phyloP scores from a whole-genome alignment of 768 basidiomycete genomes.

The Daedalea quercina region DNA sequence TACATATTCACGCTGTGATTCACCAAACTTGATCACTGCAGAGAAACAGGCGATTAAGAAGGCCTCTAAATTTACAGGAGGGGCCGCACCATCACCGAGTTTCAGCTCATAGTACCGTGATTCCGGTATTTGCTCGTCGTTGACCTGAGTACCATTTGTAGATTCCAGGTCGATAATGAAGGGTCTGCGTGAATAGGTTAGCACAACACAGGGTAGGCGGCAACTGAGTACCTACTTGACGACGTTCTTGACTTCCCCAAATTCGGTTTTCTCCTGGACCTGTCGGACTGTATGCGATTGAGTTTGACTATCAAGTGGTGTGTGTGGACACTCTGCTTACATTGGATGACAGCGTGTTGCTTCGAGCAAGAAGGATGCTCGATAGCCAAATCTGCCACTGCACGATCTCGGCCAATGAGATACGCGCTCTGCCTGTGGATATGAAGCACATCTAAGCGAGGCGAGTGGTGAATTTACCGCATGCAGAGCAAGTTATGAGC shows the following conservation, averaged over 20 bases:
- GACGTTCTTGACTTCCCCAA: conserved; percentile 65
- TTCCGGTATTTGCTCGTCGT: conserved; percentile 76
- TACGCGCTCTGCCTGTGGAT: conserved; percentile 94
- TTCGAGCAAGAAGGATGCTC: conserved; percentile 98
- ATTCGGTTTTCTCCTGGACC: conserved; percentile 82
- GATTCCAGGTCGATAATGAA: conserved; percentile 98
- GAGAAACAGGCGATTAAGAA: neutral
- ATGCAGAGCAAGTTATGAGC: neutral
- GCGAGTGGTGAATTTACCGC: neutral
- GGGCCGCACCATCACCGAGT: conserved; percentile 70
- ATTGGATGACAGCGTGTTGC: conserved; percentile 96
- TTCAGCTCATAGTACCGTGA: conserved; percentile 85
- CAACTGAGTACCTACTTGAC: conserved; percentile 62
- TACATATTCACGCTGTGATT: conserved; percentile 78
- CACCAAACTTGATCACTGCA: conserved; percentile 80
- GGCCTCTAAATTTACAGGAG: neutral
- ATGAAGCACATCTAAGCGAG: conserved; percentile 70
- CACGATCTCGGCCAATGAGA: conserved; percentile 82
- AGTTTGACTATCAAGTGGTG: conserved; percentile 4
- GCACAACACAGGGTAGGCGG: neutral
- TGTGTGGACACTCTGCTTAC: no score
- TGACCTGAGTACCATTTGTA: conserved; percentile 94
- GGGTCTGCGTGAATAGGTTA: conserved; percentile 45
- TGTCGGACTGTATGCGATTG: conserved; percentile 54
- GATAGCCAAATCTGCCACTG: conserved; percentile 80